These are phyloP conservation scores for Sarocladium brachiariae DNA, from an alignment of 2,329 filamentous ascomycete species.

Conservation along the genomic window DNA sequence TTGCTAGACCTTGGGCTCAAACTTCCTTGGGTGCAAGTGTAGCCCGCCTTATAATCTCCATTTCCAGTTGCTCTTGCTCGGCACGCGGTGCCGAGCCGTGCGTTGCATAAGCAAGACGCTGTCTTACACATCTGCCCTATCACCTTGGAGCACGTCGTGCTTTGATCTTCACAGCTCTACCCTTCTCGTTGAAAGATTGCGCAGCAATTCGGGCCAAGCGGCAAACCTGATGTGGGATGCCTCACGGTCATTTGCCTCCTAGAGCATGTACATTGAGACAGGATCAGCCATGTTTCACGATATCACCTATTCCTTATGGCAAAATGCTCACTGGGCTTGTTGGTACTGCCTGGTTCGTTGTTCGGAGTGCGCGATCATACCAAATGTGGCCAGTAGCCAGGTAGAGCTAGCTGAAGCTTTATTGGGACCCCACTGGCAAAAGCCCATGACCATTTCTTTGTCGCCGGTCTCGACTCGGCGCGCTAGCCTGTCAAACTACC, in stretches of 20 bases:
- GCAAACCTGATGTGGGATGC: background rate
- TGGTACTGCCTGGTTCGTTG: too few relatives aligned
- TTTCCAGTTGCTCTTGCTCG: background rate
- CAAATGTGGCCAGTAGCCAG: too few relatives aligned
- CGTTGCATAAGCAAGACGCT: background rate
- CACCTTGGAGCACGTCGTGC: background rate
- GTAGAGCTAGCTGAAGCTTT: constrained; percentile 2
- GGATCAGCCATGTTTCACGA: background rate
- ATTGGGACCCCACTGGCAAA: background rate
- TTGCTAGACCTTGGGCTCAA: too few relatives aligned
- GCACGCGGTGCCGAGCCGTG: background rate
- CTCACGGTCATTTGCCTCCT: background rate
- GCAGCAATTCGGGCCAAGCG: background rate
- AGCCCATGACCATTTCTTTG: background rate
- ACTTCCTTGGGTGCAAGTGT: background rate
- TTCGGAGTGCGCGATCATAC: too few relatives aligned
- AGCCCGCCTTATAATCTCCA: constrained; percentile 5
- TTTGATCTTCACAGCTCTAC: background rate
- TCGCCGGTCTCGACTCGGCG: background rate
- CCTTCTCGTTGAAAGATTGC: background rate
- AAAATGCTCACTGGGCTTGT: too few relatives aligned
- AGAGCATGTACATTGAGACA: background rate
- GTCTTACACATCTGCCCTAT: background rate
- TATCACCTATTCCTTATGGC: too few relatives aligned
- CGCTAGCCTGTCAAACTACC: background rate